phyloP scores from a whole-genome alignment of 768 basidiomycete species.

The Leccinum longicurvipes region DNA sequence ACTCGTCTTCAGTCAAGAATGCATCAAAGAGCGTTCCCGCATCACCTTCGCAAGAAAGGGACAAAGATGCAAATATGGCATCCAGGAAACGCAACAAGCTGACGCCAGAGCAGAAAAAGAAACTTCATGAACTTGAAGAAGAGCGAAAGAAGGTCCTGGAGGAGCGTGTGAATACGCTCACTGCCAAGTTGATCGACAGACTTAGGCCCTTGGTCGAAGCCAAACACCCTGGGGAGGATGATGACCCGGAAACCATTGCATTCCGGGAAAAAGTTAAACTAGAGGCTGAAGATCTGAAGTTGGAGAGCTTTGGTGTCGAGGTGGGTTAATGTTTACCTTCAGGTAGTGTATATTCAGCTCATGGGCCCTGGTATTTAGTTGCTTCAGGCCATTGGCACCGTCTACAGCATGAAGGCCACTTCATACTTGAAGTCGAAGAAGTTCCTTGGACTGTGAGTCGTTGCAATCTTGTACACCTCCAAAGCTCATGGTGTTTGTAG shows the following conservation, averaged over 20 bases:
- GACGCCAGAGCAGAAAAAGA: constrained; percentile 80
- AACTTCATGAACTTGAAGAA: constrained; percentile 76
- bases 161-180: constrained; percentile 69
- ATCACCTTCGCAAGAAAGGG: constrained; percentile 31
- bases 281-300: constrained; percentile 92
- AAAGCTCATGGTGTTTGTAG: constrained; percentile 33
- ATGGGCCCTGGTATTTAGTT: constrained; percentile 42
- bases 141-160: constrained; percentile 79
- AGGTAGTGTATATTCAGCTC: constrained; percentile 1
- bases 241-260: constrained; percentile 76
- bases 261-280: constrained; percentile 75
- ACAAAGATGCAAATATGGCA: constrained; percentile 35
- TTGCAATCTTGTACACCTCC: constrained; percentile 3
- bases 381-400: constrained; percentile 83
- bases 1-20: constrained; percentile 17
- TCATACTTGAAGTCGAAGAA: constrained; percentile 89
- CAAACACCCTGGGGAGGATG: constrained; percentile 72
- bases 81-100: constrained; percentile 46
- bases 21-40: constrained; percentile 23
- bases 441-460: constrained; percentile 81
- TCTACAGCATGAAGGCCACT: constrained; percentile 92
- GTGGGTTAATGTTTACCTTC: constrained; percentile 38
- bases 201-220: constrained; percentile 91
- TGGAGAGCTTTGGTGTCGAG: constrained; percentile 98
- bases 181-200: constrained; percentile 78